Evolutionary conservation across 2,329 filamentous ascomycete species (phyloP), one percentile per base, ranked within the genome.

Genomic region (Endoconidiophora polonica): DNA sequence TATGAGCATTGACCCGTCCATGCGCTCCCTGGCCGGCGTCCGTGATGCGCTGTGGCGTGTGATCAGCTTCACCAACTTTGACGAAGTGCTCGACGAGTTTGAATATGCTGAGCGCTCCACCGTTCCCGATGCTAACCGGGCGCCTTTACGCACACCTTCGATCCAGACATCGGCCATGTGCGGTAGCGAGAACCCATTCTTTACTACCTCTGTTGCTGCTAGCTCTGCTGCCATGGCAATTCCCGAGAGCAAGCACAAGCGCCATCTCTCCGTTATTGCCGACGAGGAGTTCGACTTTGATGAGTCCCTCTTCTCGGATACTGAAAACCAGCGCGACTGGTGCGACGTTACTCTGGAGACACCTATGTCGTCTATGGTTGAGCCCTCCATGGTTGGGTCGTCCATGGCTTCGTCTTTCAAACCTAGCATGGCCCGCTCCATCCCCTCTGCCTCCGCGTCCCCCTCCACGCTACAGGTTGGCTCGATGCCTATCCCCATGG

Each of bases 121-220:
- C 37, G 73, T 93, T 54, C 78, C 86, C 52, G 86, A 86, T 53
- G 85, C 86, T 66, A 90, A 94, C 68, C 85, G 91, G 54, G 88
- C 96, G 68, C 91, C 91, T 50, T 79, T 98, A 36, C 86, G 91
- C 54, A 98, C 91, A 2, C 91, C 91, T 14, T 96, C 91, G 3
- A 81, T 98, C 62, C 86, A 90, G 65, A 94, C 82, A 59, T 86
- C 91, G 20, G 77, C 26, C n/a, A 26, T 50, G 9, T 33, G 40
- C 26, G 44, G 24, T 18, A 44, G 22, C 6, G 52, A 79, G 53
- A 53, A 49, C 48, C 51, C 51, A 26, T 53, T 53, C 47, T 53
- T 50, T 38, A 37, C 36, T 14, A 18, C 46, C 38, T 24, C 24
- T 29, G 24, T 9, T 9, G 24, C 26, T 29, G 26, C 26, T 18